Conservation (phyloP, 805 yeast species). For the Candida maltosa region DNA sequence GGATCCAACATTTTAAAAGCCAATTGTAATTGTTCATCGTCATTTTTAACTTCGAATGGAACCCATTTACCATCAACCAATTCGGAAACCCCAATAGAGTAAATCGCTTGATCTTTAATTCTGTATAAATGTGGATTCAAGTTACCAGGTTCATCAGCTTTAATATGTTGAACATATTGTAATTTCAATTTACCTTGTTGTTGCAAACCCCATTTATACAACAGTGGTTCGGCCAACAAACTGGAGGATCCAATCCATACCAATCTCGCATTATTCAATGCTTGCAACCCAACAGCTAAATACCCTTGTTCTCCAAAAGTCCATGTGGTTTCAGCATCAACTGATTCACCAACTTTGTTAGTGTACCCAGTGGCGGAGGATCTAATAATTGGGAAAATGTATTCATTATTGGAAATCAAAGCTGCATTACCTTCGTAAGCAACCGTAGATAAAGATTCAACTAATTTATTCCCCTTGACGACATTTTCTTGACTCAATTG, state of each 20-base stretch:
- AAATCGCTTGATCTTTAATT: conserved; percentile 68
- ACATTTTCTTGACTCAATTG: conserved; percentile 26
- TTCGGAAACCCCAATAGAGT: conserved; percentile 47
- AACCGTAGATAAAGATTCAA: conserved; percentile 11
- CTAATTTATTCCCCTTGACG: conserved; percentile 14
- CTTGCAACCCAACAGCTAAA: conserved; percentile 76
- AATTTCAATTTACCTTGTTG: conserved; percentile 61
- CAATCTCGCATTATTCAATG: conserved; percentile 71
- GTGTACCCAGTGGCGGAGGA: conserved; percentile 68
- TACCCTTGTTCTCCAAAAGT: conserved; percentile 77
- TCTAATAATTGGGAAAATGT: conserved; percentile 64
- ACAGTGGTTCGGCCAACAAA: conserved; percentile 35
- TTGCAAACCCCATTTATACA: conserved; percentile 68
- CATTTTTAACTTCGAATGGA: conserved; percentile 46
- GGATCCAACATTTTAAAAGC: conserved; percentile 93
- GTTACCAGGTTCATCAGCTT: conserved; percentile 43
- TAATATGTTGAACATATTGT: conserved; percentile 52
- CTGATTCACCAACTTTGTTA: conserved; percentile 39
- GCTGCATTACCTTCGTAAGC: conserved; percentile 60
- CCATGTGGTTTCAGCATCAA: conserved; percentile 57
- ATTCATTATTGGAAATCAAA: conserved; percentile 63
- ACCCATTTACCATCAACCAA: conserved; percentile 56
- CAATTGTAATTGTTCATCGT: conserved; percentile 65
- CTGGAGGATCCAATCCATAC: conserved; percentile 75
- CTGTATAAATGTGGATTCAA: conserved; percentile 52